Evolutionary conservation across 805 yeast species (phyloP).

Genomic region (Kluyveromyces starmeri): DNA sequence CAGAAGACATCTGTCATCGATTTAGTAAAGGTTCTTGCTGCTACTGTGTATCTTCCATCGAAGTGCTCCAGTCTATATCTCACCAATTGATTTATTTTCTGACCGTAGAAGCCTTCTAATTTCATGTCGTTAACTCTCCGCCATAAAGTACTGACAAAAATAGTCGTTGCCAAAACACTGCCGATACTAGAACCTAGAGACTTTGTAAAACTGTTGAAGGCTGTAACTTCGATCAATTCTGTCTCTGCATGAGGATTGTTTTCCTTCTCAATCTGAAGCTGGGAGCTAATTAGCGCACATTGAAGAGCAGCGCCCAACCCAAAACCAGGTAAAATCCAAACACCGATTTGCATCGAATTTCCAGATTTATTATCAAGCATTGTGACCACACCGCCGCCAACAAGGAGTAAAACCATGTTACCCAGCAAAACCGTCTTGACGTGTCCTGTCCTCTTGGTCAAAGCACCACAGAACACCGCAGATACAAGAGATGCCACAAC

Average conservation of each 20-base stretch:
- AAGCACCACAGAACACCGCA: conserved; percentile 22
- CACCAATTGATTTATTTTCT: conserved; percentile 15
- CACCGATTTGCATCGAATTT: conserved; percentile 28
- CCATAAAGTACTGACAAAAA: conserved; percentile 16
- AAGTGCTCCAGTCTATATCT: conserved; percentile 13
- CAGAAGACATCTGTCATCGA: conserved; percentile 16
- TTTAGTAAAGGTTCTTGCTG: conserved; percentile 5
- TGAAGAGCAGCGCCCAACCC: conserved; percentile 32
- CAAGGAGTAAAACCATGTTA: conserved; percentile 25
- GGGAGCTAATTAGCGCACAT: conserved; percentile 25
- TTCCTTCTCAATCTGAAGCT: conserved; percentile 21
- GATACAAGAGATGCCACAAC: conserved; percentile 19
- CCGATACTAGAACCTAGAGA: conserved; percentile 20
- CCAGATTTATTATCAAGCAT: conserved; percentile 27
- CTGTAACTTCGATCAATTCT: conserved; percentile 20
- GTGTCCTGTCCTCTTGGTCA: conserved; percentile 27
- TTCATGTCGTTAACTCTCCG: conserved; percentile 9
- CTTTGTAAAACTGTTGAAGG: conserved; percentile 19
- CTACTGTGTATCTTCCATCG: conserved; percentile 14
- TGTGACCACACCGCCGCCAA: conserved; percentile 31
- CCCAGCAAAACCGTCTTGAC: conserved; percentile 30
- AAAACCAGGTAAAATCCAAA: conserved; percentile 31
- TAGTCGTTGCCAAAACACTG: conserved; percentile 18
- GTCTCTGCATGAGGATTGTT: conserved; percentile 11
- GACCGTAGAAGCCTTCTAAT: conserved; percentile 6